Conservation (phyloP, 129 eudicot genomes). For the Flaveria ramosissima region DNA sequence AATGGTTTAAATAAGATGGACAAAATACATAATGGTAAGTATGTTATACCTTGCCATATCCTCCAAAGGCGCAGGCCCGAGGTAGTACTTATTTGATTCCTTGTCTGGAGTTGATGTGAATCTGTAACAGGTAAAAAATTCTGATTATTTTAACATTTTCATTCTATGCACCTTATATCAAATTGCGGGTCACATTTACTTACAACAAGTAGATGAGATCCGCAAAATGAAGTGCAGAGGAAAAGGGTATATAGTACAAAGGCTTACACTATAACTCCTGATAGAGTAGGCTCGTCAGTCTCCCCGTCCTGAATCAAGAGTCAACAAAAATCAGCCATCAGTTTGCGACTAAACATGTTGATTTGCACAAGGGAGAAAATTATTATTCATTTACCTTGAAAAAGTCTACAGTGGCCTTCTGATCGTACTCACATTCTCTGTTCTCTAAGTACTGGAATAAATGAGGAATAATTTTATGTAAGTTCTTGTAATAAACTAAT, state of each 20-base stretch:
- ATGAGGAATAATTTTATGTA: background rate
- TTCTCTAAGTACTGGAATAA: conserved; percentile 67
- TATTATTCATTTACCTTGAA: conserved; percentile 50
- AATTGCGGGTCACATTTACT: background rate
- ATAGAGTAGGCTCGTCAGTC: conserved; percentile 49
- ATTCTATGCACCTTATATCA: background rate
- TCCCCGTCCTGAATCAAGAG: conserved; percentile 62
- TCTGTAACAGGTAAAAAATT: conserved; percentile 43
- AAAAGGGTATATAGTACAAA: background rate
- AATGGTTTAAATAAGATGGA: background rate
- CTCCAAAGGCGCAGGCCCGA: conserved; percentile 96
- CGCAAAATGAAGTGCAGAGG: background rate
- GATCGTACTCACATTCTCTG: conserved; percentile 95
- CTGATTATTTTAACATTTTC: background rate
- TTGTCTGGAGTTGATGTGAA: conserved; percentile 93
- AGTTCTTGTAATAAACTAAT: background rate
- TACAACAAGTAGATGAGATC: background rate
- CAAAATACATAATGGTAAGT: background rate
- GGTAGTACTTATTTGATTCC: conserved; percentile 75
- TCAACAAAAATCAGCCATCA: background rate
- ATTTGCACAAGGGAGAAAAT: background rate
- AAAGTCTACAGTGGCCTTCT: conserved; percentile 69
- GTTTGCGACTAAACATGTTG: background rate
- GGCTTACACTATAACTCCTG: conserved; percentile 86
- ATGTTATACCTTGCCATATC: conserved; percentile 76